Base-by-base conservation (phyloP, 352 stramenopile species). In the Pythium periplocum region DNA sequence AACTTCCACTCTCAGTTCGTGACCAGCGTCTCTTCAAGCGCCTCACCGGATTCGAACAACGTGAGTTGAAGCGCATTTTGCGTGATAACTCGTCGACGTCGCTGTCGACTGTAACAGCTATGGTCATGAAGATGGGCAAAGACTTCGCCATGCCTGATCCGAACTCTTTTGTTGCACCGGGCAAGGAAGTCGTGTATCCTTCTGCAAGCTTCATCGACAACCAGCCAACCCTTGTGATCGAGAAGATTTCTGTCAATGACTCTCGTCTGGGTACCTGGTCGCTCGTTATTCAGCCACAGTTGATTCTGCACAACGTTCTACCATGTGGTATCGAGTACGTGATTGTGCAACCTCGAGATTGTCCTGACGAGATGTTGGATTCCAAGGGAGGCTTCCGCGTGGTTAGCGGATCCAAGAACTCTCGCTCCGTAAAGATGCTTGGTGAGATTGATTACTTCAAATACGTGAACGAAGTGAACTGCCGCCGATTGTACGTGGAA, bases 281-380 rank as follows among this genome's bases (percentile, higher is more conserved):
- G 36, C 64, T 95, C 36, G 83, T 86, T 8, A 87, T 95, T 56
- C 75, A 87, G 53, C 83, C 85, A 12, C 85, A 95, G 57, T 47
- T 95, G 32, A 62, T 90, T 35, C 58, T 95, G 31, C 69, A 90
- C 52, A 95, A 95, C 41, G 72, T 93, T 39, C 64, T 95, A 43
- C 85, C 85, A 10, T 93, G 83, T 33, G 83, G 71, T 42, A 57
- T 94, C 39, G 85, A 95, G 53, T 95, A 93, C 57, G 73, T 66
- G 3, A 88, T 95, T 56, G 85, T 95, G 3, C 85, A 95, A 49
- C 43, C 75, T 2, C 43, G 59, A 33, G 85, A 95, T 62, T 93
- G 83, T n/a, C 81, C 81, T 0, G 62, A 31, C 2, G 73, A 90
- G 4, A 61, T 64, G 38, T 52, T 92, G 44, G 83, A 86, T 34